These are phyloP conservation scores for Calonectria naviculata DNA, from an alignment of 2,329 filamentous ascomycete species.

Conservation along the genomic window DNA sequence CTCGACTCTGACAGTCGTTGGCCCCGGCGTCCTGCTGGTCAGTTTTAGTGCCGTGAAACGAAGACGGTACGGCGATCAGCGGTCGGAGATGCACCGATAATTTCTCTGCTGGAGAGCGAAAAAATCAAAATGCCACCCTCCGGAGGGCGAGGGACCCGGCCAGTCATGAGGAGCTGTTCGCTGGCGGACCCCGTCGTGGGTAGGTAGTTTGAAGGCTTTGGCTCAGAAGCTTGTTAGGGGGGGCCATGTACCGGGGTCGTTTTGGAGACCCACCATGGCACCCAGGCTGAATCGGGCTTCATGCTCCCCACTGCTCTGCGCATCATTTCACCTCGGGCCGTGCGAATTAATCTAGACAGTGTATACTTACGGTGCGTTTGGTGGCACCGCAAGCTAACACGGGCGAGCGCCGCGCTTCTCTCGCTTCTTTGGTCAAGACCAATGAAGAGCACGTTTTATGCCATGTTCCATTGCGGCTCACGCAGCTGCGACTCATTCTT, in stretches of 20 bases:
- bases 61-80: neutral
- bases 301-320: neutral
- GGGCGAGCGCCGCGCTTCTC: slow-evolving; percentile 1
- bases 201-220: neutral
- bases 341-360: slow-evolving; percentile 1
- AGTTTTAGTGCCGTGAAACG: neutral
- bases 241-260: neutral
- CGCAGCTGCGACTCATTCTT: neutral
- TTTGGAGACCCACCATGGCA: neutral
- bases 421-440: neutral
- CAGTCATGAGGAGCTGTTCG: neutral
- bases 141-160: neutral
- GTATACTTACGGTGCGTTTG: neutral
- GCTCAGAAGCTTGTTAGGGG: neutral
- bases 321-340: slow-evolving; percentile 9
- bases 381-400: neutral
- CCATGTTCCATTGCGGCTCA: neutral
- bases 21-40: neutral
- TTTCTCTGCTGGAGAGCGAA: neutral
- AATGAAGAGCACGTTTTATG: neutral
- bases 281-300: slow-evolving; percentile 5
- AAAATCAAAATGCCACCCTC: neutral
- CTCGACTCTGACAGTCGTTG: neutral
- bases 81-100: neutral
- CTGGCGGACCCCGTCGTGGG: neutral